Evolutionary conservation across 345 rosid species (phyloP).

Genomic region (Ceriops tagal): DNA sequence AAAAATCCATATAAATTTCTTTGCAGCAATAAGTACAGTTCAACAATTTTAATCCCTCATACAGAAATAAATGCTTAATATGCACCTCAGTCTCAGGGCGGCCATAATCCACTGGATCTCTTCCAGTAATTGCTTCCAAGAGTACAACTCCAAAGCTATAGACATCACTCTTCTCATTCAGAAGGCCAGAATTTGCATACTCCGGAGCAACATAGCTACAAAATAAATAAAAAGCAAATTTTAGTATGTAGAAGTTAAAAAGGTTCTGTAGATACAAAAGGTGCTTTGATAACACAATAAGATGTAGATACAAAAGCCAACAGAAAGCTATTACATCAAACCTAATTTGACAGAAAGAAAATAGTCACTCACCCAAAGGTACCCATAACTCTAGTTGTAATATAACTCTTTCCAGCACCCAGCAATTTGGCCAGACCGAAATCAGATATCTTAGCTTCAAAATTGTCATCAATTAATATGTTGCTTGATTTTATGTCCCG

Average conservation of each 20-base stretch:
- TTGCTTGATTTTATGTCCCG: conserved; percentile 98
- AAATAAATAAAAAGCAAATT: background rate
- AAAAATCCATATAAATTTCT: conserved; percentile 2
- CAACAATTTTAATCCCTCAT: conserved; percentile 2
- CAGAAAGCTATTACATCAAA: conserved; percentile 2
- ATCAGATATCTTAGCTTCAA: conserved; percentile 90
- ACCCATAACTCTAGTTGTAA: conserved; percentile 97
- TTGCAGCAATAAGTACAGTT: background rate
- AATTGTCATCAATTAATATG: conserved; percentile 75
- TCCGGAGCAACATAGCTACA: conserved; percentile 93
- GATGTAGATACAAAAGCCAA: conserved; percentile 5
- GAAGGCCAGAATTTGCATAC: conserved; percentile 87
- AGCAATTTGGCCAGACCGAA: conserved; percentile 91
- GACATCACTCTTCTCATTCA: conserved; percentile 95
- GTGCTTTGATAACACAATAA: conserved; percentile 6
- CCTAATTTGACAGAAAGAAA: conserved; percentile 4
- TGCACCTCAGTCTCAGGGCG: conserved; percentile 86
- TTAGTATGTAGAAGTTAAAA: background rate
- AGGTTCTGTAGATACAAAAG: background rate
- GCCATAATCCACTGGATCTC: conserved; percentile 89
- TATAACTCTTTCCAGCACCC: conserved; percentile 81
- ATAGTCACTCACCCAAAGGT: conserved; percentile 80
- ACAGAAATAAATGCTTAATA: conserved; percentile 9
- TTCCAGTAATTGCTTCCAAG: conserved; percentile 94
- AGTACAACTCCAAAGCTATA: conserved; percentile 94